Conservation (phyloP, 129 eudicot species). For the Gnaphalium uliginosum region DNA sequence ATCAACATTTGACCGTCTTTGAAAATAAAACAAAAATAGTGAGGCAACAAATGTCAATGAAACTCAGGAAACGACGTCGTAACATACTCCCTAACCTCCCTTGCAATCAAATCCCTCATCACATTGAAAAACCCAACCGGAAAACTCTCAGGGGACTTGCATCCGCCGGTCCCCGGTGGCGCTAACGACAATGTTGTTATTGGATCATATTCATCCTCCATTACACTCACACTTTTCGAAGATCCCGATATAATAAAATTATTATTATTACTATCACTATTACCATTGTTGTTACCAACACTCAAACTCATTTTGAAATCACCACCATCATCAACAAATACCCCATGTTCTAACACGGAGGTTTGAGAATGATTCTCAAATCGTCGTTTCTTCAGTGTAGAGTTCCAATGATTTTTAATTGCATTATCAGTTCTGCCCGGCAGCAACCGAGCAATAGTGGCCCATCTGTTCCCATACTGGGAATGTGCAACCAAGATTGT, state of each 20-base stretch:
- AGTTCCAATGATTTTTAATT: conserved; percentile 84
- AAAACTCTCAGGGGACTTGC: conserved; percentile 35
- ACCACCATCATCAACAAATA: conserved; percentile 10
- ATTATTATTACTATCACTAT: not conserved
- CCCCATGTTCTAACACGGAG: not conserved
- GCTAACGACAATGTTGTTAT: conserved; percentile 63
- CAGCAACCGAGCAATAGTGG: conserved; percentile 69
- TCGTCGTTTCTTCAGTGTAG: conserved; percentile 48
- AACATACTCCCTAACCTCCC: conserved; percentile 69
- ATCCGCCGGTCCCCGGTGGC: conserved; percentile 55
- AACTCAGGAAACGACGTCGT: conserved; percentile 62
- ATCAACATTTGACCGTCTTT: not conserved
- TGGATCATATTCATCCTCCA: conserved; percentile 43
- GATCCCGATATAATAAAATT: conserved; percentile 32
- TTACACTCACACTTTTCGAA: conserved; percentile 7
- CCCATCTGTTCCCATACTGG: conserved; percentile 72
- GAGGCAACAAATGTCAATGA: conserved; percentile 20
- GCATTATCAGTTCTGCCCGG: conserved; percentile 85
- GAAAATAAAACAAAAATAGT: not conserved
- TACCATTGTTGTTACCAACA: not conserved
- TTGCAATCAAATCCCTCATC: conserved; percentile 65
- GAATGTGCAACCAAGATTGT: conserved; percentile 61
- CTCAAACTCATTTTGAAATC: conserved; percentile 20
- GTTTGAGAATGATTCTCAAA: not conserved
- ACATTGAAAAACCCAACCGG: conserved; percentile 54